Conservation (phyloP, 176 grass and related monocot species). For the Pontederia crassipes region DNA sequence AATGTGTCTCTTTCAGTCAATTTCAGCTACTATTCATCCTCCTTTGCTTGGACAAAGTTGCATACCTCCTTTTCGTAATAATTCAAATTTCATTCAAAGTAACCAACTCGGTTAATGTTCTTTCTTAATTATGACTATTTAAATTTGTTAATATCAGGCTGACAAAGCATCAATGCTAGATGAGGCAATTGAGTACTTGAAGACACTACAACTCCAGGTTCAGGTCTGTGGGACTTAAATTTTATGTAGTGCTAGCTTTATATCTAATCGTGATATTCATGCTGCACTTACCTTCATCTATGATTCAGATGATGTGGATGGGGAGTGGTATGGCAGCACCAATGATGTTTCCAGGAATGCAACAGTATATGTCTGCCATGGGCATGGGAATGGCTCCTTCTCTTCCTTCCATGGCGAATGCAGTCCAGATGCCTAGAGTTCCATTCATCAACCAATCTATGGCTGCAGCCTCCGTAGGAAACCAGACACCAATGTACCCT, state of each 20-base stretch:
- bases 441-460: conserved; percentile 26
- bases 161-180: conserved; percentile 89
- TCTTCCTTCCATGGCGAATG: conserved; percentile 31
- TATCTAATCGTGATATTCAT: neutral
- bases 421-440: conserved; percentile 38
- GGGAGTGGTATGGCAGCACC: conserved; percentile 41
- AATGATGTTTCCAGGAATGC: conserved; percentile 52
- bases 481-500: conserved; percentile 37
- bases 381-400: conserved; percentile 29
- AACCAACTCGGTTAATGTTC: no score
- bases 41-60: no score
- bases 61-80: no score
- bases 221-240: conserved; percentile 30
- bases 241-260: neutral
- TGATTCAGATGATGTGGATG: conserved; percentile 84
- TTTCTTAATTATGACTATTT: neutral
- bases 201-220: conserved; percentile 85
- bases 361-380: conserved; percentile 52
- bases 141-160: conserved; percentile 22
- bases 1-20: neutral
- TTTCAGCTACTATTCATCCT: no score
- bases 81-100: neutral
- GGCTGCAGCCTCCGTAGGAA: conserved; percentile 21
- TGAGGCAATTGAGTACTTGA: conserved; percentile 89
- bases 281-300: neutral